Evolutionary conservation across 495 filamentous ascomycete genomes (phyloP).

Genomic region (Tuber calosporum): DNA sequence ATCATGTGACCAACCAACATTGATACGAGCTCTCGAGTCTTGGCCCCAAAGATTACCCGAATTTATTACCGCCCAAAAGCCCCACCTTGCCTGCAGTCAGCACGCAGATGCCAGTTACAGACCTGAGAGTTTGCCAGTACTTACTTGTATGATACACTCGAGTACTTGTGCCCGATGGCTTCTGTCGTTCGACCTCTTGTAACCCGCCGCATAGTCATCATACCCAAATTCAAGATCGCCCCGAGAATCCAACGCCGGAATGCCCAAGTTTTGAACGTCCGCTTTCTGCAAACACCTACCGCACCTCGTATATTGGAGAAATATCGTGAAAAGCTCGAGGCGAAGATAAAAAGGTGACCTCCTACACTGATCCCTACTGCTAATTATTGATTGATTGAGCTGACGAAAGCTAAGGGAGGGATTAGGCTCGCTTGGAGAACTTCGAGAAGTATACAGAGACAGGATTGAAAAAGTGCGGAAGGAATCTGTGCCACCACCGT

Average conservation of each 20-base stretch:
- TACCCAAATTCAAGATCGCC: conserved; percentile 10
- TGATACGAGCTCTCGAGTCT: neutral
- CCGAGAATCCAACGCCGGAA: conserved; percentile 60
- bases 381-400: conserved; percentile 1
- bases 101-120: neutral
- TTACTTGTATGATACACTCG: too few species aligned
- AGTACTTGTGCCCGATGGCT: conserved; percentile 12
- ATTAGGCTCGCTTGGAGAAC: conserved; percentile 60
- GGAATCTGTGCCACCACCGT: conserved; percentile 39
- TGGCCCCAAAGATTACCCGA: neutral
- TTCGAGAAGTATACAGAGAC: conserved; percentile 75
- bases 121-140: neutral
- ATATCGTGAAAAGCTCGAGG: conserved; percentile 76
- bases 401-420: conserved; percentile 55
- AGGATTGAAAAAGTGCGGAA: conserved; percentile 56
- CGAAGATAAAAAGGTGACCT: conserved; percentile 68
- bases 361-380: conserved; percentile 10
- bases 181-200: conserved; percentile 25
- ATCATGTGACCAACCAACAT: neutral
- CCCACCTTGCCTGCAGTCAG: neutral
- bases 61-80: neutral
- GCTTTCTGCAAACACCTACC: conserved; percentile 60
- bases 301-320: conserved; percentile 65
- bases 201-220: conserved; percentile 21
- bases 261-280: conserved; percentile 87